Base-by-base conservation (phyloP, 768 basidiomycete species). In the Boletus pseudo-olivaceus region DNA sequence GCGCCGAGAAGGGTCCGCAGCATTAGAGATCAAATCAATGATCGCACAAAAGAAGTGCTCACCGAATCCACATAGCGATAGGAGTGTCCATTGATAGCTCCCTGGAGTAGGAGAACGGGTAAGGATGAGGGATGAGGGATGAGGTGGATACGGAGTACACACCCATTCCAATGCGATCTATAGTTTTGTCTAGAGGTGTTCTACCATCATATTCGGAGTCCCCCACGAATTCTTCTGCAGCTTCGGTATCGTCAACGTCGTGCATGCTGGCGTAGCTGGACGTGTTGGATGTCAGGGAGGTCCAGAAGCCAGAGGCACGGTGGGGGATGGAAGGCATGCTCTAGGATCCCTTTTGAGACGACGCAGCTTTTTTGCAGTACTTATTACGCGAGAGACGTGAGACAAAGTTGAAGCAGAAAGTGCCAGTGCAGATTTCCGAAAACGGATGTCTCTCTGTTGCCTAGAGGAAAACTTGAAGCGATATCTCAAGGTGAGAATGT, bases 131-230 rank as follows among this genome's bases (percentile, higher is more conserved):
- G 26, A 27, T 20, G 46, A 27, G 17, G 35, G 9, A 30, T 14
- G 34, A 33, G 30, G 8, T 2, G 17, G 20, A 17, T 1, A 9
- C 34, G 12, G 8, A n/a, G 39, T 6, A 66, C 77, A 50, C 54
- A 67, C 90, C 92, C 92, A 96, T 91, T 29, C 92, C 93, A 64
- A 95, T 93, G 38, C 84, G 80, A 66, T 93, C 91, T 70, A 95
- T 92, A 1, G 93, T 93, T 64, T 77, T 87, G 72, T 95, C 93
- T 27, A 95, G 76, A 62, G 80, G 80, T 17, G 82, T 84, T 52
- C 82, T 70, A 14, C 69, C 69, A 60, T 84, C 82, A 35, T 61
- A 71, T 15, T 60, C 63, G 4, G 33, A 17, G 46, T 63, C 67
- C 7, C 65, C 67, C 23, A 65, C 41, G 20, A 55, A 51, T 17